Conservation (phyloP, 164 flowering plant species). For the Tetrastigma voinierianum region DNA sequence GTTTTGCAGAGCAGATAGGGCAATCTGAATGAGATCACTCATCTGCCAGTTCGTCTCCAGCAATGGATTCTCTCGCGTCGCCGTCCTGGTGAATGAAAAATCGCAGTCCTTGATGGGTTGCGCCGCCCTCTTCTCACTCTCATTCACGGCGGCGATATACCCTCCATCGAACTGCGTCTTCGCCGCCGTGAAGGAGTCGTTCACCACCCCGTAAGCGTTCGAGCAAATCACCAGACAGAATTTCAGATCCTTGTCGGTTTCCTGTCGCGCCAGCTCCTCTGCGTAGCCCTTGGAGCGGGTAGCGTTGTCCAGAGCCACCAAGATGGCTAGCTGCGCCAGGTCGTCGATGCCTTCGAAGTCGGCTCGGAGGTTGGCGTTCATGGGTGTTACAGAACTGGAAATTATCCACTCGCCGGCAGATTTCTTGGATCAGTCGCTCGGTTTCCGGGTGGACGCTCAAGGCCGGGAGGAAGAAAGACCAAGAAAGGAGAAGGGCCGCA, state of each 20-base stretch:
- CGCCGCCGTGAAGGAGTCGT: neutral
- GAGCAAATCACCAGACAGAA: neutral
- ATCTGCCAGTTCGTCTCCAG: neutral
- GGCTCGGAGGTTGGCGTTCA: neutral
- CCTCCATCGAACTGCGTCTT: neutral
- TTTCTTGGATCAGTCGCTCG: neutral
- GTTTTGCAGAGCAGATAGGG: neutral
- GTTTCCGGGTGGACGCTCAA: too few species aligned
- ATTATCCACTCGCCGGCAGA: neutral
- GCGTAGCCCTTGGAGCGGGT: neutral
- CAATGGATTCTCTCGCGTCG: neutral
- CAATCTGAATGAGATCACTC: neutral
- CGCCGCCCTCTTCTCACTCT: neutral
- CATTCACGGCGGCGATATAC: neutral
- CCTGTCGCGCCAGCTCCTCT: neutral
- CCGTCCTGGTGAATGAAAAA: neutral
- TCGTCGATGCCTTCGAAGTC: neutral
- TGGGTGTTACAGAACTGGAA: neutral
- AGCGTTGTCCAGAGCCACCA: neutral
- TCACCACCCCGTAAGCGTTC: neutral
- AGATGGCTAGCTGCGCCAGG: neutral
- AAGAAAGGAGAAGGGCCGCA: too few species aligned
- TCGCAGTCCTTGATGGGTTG: slow-evolving; percentile 1
- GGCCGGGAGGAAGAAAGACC: too few species aligned
- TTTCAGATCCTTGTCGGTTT: neutral